Evolutionary conservation across 257 asterid species (phyloP), one percentile per base, ranked within the genome.

Genomic region (Pogostemon cablin): DNA sequence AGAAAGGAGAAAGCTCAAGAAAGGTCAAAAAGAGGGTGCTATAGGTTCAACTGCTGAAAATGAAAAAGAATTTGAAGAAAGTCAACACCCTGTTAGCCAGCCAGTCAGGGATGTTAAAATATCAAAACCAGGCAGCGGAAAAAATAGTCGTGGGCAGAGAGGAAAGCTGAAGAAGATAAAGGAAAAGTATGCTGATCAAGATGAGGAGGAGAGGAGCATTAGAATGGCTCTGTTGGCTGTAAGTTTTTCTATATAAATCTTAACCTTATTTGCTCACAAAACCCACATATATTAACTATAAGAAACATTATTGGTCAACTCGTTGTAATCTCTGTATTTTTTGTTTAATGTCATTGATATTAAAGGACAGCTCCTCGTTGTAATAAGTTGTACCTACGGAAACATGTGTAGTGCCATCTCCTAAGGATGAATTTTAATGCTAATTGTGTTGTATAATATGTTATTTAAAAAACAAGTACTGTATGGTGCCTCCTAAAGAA

Each of bases 151-250:
- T 62, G 99, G 99, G 49, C 98, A 89, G 82, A 95, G 73, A 80
- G 88, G 96, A 47, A 95, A 95, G 78, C 79, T 91, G 78, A 95
- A 91, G 87, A 91, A 91, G 80, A 91, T 95, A 72, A 95, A 91
- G 83, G 99, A 91, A 83, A 95, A 95, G 82, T 95, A 95, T 75
- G 99, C 98, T 42, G 96, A 95, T 74, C 99, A 95, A 81, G 99
- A 95, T 79, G 99, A 91, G 78, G 96, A 91, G 81, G 98, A 95
- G 81, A 87, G 98, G 61, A 85, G 76, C 77, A 89, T 95, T 71
- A 86, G 96, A 72, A 95, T 91, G 83, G 84, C 96, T 65, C 84
- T 91, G 65, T 80, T 95, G 78, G 96, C 87, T 42, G 98, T 93
- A 84, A 80, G 93, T 85, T 72, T 69, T 75, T 44, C 64, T 61